Base-by-base conservation (phyloP, 257 asterid genomes). In the Scutellaria minor region DNA sequence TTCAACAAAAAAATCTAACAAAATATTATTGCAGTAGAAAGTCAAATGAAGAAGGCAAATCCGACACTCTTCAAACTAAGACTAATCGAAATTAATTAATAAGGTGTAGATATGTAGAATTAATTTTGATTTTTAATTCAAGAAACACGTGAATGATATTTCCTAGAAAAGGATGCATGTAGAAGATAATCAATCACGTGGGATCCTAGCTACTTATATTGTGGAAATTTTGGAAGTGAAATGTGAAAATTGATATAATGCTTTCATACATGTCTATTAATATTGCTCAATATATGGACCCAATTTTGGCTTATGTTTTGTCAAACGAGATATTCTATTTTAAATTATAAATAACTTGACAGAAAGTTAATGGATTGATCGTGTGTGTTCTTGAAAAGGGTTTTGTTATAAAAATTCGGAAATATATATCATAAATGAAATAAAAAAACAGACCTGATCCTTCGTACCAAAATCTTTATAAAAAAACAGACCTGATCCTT, bases 131-230 rank as follows among this genome's bases (percentile, higher is more conserved):
- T 73, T 18, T 68, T n/a, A 9, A 61, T 45, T 27, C n/a, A 65
- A 56, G 22, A 14, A 39, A 40, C 83, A 79, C 72, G 80, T 79
- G 77, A 79, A 44, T 56, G 58, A 61, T 70, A 79, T 44, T 66
- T 64, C 66, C 8, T 42, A 55, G 72, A 76, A 68, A 60, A 62
- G 20, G 75, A 60, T 76, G n/a, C n/a, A n/a, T n/a, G 45, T 52
- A 42, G 1, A 14, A 70, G 42, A 70, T 50, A 62, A 7, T 31
- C 37, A 35, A n/a, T 52, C 59, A 69, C 77, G 77, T 69, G 70
- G 37, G 48, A 7, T 57, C 52, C 35, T 24, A 24, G 27, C 27
- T 24, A 24, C 27, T 31, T 31, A 31, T 1, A 31, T 31, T 31
- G 37, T 31, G 37, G 5, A 31, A 31, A 2, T 31, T 31, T 6